These are phyloP conservation scores for Falciphora oryzae DNA, from an alignment of 2,329 filamentous ascomycete genomes.

Conservation along the genomic window DNA sequence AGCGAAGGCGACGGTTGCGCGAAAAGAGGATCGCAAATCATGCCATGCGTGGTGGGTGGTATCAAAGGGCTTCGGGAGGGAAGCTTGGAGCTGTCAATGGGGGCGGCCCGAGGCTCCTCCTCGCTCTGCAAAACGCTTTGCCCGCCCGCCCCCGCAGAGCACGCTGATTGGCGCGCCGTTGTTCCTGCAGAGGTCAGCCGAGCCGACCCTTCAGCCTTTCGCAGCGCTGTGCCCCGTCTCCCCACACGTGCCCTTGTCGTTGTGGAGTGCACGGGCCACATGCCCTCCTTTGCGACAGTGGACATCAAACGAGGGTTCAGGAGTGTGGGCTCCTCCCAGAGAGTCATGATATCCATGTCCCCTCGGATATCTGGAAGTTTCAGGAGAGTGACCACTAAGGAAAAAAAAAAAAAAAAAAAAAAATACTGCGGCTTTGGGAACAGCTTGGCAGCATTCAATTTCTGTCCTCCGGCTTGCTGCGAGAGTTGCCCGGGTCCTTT, in stretches of 20 bases:
- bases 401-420: no score
- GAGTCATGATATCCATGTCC: neutral
- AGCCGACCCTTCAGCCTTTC: neutral
- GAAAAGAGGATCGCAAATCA: neutral
- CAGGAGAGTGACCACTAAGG: no score
- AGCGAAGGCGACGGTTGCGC: neutral
- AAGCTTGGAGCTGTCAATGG: neutral
- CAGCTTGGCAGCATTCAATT: no score
- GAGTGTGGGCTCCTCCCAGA: neutral
- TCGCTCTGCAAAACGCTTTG: neutral
- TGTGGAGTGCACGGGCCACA: neutral
- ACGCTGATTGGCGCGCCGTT: neutral
- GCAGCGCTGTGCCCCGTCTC: neutral
- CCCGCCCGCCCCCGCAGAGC: no score
- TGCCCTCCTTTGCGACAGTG: no score
- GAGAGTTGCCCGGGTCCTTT: neutral
- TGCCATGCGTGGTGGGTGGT: neutral
- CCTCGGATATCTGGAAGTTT: no score
- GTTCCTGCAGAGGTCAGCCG: constrained; percentile 1
- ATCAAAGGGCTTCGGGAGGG: neutral
- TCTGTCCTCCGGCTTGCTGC: neutral
- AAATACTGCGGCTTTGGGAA: no score
- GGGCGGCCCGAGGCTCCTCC: neutral
- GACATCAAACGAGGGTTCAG: neutral
- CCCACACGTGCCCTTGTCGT: neutral